Percentiles rank a stretch among this genome's conserved stretches.
Evolutionary conservation across 306 rosid species (phyloP).

Genomic region (Prinsepia uniflora): DNA sequence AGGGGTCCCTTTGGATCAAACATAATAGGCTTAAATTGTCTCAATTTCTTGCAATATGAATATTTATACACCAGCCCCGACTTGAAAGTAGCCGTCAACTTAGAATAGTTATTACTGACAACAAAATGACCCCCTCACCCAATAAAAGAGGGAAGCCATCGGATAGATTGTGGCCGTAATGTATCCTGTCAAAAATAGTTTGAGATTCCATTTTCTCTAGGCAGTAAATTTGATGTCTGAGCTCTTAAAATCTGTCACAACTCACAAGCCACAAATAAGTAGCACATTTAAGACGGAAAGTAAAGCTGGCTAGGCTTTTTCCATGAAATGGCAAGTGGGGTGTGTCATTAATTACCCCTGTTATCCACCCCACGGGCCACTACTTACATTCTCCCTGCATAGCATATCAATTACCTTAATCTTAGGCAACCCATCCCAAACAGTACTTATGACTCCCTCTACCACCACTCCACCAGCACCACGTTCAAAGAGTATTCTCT

Average conservation of each 20-base stretch:
- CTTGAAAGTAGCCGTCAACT: background rate
- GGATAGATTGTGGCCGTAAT: background rate
- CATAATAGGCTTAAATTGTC: background rate
- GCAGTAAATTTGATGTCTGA: slow-evolving; percentile 22
- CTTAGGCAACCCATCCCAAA: background rate
- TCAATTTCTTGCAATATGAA: background rate
- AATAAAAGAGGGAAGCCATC: too few species aligned
- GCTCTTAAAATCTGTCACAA: background rate
- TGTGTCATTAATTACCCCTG: slow-evolving; percentile 35
- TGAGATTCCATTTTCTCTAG: background rate
- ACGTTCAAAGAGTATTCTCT: too few species aligned
- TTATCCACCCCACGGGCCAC: slow-evolving; percentile 27
- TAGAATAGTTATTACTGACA: background rate
- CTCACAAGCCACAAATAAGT: background rate
- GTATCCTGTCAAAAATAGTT: background rate
- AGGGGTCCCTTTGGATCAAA: too few species aligned
- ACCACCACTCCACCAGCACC: too few species aligned
- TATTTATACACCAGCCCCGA: slow-evolving; percentile 16
- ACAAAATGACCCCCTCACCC: background rate
- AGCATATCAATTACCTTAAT: background rate
- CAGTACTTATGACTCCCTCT: background rate
- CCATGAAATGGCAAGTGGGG: slow-evolving; percentile 1
- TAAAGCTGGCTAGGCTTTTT: background rate
- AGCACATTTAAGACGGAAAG: background rate
- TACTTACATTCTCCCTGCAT: slow-evolving; percentile 5